Evolutionary conservation across 768 basidiomycete species (phyloP).

Genomic region (Suillus subaureus): DNA sequence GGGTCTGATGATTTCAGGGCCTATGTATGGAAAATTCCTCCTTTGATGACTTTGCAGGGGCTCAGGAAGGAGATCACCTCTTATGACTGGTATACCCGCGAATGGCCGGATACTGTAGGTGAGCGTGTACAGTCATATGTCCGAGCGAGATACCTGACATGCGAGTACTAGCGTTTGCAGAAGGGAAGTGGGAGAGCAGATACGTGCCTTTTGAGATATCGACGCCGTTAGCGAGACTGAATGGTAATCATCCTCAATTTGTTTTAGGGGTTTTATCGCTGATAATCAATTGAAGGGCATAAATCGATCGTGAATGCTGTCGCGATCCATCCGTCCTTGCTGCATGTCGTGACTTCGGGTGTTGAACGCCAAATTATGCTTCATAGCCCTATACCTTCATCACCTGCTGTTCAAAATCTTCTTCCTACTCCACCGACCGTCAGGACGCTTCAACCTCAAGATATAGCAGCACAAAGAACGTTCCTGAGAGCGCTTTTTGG

Average conservation of each 20-base stretch:
- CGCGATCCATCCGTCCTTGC: conserved; percentile 70
- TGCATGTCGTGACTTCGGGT: conserved; percentile 69
- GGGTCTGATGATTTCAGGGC: conserved; percentile 84
- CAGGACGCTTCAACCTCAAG: conserved; percentile 43
- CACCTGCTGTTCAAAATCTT: conserved; percentile 52
- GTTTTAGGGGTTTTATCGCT: background rate
- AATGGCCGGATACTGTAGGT: conserved; percentile 33
- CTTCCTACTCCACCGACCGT: conserved; percentile 47
- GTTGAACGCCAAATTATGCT: conserved; percentile 71
- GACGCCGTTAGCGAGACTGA: conserved; percentile 60
- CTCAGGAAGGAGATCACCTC: conserved; percentile 47
- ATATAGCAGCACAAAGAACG: conserved; percentile 34
- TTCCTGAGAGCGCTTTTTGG: conserved; percentile 41
- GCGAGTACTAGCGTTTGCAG: conserved; percentile 46
- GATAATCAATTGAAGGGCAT: conserved; percentile 50
- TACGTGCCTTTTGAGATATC: conserved; percentile 64
- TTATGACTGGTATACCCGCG: conserved; percentile 46
- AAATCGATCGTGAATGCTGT: conserved; percentile 77
- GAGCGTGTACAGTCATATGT: conserved; percentile 36
- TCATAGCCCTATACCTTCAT: conserved; percentile 65
- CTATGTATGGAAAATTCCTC: conserved; percentile 79
- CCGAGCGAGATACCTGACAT: conserved; percentile 10
- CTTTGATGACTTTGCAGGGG: conserved; percentile 43
- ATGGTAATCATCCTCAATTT: conserved; percentile 40
- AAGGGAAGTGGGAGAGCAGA: conserved; percentile 40